Evolutionary conservation across 345 rosid species (phyloP).

Genomic region (Linum lewisii): DNA sequence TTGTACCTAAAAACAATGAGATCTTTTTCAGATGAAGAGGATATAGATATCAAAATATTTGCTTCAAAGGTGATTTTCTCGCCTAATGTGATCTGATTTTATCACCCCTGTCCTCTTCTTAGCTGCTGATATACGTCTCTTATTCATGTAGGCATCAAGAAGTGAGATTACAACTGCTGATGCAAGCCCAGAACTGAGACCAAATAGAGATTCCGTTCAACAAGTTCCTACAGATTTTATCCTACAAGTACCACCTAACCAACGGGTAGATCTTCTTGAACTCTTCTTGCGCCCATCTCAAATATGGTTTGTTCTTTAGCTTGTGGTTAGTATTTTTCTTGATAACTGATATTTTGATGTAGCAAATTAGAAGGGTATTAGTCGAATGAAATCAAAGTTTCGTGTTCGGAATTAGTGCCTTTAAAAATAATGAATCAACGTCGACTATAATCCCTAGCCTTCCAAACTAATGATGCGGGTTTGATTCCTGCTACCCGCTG

Average conservation of each 20-base stretch:
- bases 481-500: no score
- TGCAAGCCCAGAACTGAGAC: conserved; percentile 21
- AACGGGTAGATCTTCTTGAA: conserved; percentile 22
- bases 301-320: conserved; percentile 5
- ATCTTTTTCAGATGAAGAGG: conserved; percentile 43
- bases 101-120: conserved; percentile 15
- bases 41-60: conserved; percentile 35
- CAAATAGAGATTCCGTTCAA: conserved; percentile 21
- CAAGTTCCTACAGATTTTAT: conserved; percentile 16
- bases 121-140: neutral
- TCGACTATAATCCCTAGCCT: no score
- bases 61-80: conserved; percentile 42
- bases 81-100: conserved; percentile 5
- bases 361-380: no score
- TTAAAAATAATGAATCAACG: no score
- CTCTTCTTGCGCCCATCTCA: conserved; percentile 3
- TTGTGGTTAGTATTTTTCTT: no score
- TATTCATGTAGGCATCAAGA: conserved; percentile 25
- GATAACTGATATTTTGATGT: no score
- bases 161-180: conserved; percentile 25
- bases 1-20: conserved; percentile 38
- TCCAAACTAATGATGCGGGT: no score
- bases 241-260: conserved; percentile 17
- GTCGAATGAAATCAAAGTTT: no score
- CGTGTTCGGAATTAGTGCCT: no score